These are phyloP conservation scores for Boletellus emodensis DNA, from an alignment of 768 basidiomycete genomes.

Conservation along the genomic window DNA sequence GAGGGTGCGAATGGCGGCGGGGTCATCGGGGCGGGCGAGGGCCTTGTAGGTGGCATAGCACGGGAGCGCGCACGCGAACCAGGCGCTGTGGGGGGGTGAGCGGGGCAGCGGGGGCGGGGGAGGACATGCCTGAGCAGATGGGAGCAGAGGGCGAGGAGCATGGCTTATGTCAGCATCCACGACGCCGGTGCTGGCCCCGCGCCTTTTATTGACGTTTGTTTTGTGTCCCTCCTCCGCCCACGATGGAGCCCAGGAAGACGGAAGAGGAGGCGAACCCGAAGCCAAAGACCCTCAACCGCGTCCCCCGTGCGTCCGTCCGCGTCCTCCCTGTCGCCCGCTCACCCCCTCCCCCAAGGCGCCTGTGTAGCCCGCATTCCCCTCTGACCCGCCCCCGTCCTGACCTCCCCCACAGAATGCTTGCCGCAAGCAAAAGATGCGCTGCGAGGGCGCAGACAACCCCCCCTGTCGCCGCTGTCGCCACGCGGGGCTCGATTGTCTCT, in stretches of 20 bases:
- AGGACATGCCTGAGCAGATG: slow-evolving; percentile 43
- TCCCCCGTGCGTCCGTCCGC: slow-evolving; percentile 61
- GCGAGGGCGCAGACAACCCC: slow-evolving; percentile 93
- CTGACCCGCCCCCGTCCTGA: slow-evolving; percentile 15
- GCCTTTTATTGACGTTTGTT: slow-evolving; percentile 21
- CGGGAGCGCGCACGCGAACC: slow-evolving; percentile 67
- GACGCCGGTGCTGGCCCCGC: background rate
- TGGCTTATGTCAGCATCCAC: slow-evolving; percentile 17
- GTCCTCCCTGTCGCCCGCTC: slow-evolving; percentile 7
- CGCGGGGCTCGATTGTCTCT: slow-evolving; percentile 86
- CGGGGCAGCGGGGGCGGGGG: background rate
- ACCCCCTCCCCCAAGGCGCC: slow-evolving; percentile 56
- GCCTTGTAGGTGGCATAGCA: slow-evolving; percentile 67
- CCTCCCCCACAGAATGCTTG: slow-evolving; percentile 72
- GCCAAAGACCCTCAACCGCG: slow-evolving; percentile 77
- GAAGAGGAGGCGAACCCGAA: slow-evolving; percentile 39
- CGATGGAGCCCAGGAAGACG: slow-evolving; percentile 33
- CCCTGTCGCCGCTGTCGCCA: slow-evolving; percentile 94
- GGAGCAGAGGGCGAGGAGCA: slow-evolving; percentile 50
- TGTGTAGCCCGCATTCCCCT: slow-evolving; percentile 51
- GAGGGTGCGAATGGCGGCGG: slow-evolving; percentile 48
- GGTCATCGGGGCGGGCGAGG: slow-evolving; percentile 46
- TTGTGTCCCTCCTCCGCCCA: slow-evolving; percentile 4
- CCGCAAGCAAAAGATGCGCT: slow-evolving; percentile 95
- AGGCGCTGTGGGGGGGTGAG: slow-evolving; percentile 42